Conservation (phyloP, 768 basidiomycete species). For the Botryobasidium botryosum region DNA sequence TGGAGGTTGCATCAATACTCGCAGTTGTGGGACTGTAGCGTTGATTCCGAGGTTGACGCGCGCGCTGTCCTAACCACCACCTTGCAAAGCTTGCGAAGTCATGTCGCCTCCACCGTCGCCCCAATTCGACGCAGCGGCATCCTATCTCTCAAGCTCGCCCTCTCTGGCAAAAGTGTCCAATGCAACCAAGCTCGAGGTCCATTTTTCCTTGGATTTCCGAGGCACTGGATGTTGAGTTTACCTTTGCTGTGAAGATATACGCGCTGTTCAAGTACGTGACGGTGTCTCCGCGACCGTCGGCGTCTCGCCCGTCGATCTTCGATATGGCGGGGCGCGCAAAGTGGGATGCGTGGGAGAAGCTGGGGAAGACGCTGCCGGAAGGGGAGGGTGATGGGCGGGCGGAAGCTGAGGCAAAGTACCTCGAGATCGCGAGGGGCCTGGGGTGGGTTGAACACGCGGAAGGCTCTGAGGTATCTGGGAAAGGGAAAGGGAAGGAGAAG, state of each 20-base stretch:
- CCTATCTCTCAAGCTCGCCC: conserved; percentile 12
- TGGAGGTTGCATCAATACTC: too few relatives aligned
- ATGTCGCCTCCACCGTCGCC: conserved; percentile 3
- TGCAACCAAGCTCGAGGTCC: neutral
- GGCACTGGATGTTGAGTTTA: neutral
- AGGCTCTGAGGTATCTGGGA: conserved; percentile 12
- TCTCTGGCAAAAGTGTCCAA: neutral
- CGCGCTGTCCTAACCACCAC: too few relatives aligned
- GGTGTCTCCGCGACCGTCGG: conserved; percentile 35
- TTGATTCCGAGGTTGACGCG: too few relatives aligned
- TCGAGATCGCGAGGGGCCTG: conserved; percentile 45
- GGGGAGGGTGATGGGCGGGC: too few relatives aligned
- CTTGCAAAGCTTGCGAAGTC: too few relatives aligned
- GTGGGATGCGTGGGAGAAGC: conserved; percentile 66
- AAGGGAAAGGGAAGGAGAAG: conserved; percentile 7
- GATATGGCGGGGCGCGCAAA: conserved; percentile 68
- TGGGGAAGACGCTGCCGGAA: conserved; percentile 31
- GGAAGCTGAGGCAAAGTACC: conserved; percentile 38
- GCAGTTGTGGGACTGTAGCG: too few relatives aligned
- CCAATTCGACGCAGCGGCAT: conserved; percentile 14
- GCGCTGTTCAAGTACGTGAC: conserved; percentile 68
- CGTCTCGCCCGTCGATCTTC: conserved; percentile 53
- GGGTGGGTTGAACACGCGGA: conserved; percentile 34
- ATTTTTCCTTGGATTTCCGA: neutral
- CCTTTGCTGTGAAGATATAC: conserved; percentile 56